Conservation (phyloP, 2,329 filamentous ascomycete genomes). For the Penicillium sp. region DNA sequence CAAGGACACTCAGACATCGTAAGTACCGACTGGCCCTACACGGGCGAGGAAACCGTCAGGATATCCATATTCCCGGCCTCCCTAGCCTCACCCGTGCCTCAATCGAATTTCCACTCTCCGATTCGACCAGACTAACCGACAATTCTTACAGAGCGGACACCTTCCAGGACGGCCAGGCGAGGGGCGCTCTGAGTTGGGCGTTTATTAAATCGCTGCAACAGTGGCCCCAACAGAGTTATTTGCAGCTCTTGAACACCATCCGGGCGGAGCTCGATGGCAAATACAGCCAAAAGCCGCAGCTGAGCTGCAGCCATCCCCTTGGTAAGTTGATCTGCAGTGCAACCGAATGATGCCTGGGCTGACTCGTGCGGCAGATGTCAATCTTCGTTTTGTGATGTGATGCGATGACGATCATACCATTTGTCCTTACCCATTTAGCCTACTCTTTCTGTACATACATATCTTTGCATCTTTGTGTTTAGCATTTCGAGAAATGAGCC, state of each 20-base stretch:
- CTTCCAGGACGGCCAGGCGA: conserved; percentile 82
- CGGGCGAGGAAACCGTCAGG: neutral
- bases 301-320: conserved; percentile 93
- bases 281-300: conserved; percentile 92
- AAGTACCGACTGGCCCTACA: conserved; percentile 11
- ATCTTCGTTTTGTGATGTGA: conserved; percentile 66
- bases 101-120: neutral
- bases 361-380: conserved; percentile 54
- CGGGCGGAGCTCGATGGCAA: conserved; percentile 83
- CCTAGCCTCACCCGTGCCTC: neutral
- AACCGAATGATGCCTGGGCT: conserved; percentile 7
- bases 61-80: neutral
- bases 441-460: neutral
- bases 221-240: conserved; percentile 91
- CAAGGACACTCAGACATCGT: conserved; percentile 84
- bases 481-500: conserved; percentile 8
- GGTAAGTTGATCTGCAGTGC: conserved; percentile 59
- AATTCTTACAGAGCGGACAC: conserved; percentile 72
- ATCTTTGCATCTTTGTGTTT: conserved; percentile 10
- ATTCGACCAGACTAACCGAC: neutral
- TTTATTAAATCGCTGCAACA: conserved; percentile 88
- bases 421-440: neutral
- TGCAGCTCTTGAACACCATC: conserved; percentile 90
- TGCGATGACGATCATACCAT: neutral
- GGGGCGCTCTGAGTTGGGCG: conserved; percentile 95